These are phyloP conservation scores for Mytilinidion resinicola DNA, from an alignment of 495 filamentous ascomycete species.

Conservation along the genomic window DNA sequence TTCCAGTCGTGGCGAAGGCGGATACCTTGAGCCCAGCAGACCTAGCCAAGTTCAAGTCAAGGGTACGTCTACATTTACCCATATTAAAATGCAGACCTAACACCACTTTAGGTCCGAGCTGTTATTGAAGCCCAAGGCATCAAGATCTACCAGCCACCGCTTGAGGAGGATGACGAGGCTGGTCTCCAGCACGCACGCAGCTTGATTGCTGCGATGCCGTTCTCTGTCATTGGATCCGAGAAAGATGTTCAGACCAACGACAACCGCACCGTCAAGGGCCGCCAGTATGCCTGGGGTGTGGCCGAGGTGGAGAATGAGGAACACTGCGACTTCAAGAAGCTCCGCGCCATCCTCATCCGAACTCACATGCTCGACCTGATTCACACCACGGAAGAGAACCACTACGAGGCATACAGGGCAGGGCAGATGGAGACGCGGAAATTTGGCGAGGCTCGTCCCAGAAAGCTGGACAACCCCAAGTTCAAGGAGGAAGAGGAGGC, in stretches of 20 bases:
- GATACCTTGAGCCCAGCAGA: constrained; percentile 93
- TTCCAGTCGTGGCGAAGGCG: constrained; percentile 96
- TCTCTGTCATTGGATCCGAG: constrained; percentile 97
- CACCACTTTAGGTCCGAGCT: constrained; percentile 63
- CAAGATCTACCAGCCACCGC: constrained; percentile 95
- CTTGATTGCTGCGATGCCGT: constrained; percentile 95
- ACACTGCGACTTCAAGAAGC: constrained; percentile 99
- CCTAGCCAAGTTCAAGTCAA: constrained; percentile 84
- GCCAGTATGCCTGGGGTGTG: constrained; percentile 98
- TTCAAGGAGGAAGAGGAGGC: constrained; percentile 99
- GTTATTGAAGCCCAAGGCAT: constrained; percentile 98
- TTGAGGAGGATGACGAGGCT: constrained; percentile 96
- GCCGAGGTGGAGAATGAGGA: constrained; percentile 99
- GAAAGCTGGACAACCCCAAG: constrained; percentile 99
- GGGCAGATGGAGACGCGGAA: constrained; percentile 99
- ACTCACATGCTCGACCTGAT: constrained; percentile 99
- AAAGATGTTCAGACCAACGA: constrained; percentile 97
- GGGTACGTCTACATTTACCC: constrained; percentile 48
- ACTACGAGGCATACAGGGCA: constrained; percentile 98
- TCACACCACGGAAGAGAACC: constrained; percentile 96
- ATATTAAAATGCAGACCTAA: constrained; percentile 8
- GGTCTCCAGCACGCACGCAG: constrained; percentile 88
- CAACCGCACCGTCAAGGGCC: constrained; percentile 93
- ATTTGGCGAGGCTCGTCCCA: constrained; percentile 92
- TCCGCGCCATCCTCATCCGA: constrained; percentile 95